Conservation (phyloP, 129 eudicot genomes). For the Erigeron canadensis region DNA sequence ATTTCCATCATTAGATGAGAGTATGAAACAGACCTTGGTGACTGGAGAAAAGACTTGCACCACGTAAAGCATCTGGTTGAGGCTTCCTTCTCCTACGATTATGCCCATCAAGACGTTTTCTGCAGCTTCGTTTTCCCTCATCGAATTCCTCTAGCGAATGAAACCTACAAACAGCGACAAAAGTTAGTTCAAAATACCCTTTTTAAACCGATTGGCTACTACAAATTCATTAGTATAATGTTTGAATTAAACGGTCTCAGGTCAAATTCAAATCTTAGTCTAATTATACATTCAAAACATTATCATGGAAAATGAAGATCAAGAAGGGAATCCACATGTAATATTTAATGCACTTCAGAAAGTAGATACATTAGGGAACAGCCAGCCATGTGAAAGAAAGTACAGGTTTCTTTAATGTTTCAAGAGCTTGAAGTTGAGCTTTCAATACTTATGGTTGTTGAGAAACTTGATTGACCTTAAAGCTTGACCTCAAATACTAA, state of each 20-base stretch:
- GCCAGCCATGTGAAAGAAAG: constrained; percentile 17
- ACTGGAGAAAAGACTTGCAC: constrained; percentile 39
- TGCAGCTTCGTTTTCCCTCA: constrained; percentile 59
- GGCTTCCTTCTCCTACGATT: constrained; percentile 61
- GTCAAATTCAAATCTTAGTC: neutral
- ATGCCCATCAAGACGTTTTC: constrained; percentile 65
- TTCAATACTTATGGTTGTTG: constrained; percentile 24
- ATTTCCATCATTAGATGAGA: neutral
- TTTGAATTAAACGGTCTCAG: neutral
- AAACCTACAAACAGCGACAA: constrained; percentile 31
- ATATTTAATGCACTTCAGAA: constrained; percentile 7
- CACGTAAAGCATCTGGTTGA: constrained; percentile 45
- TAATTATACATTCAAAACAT: neutral
- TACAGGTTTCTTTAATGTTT: constrained; percentile 24
- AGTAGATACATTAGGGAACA: constrained; percentile 1
- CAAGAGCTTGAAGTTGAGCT: constrained; percentile 21
- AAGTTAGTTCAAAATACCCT: neutral
- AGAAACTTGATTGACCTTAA: constrained; percentile 29
- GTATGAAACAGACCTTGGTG: constrained; percentile 47
- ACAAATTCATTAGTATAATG: no score
- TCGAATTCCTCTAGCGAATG: constrained; percentile 61
- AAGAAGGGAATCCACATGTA: constrained; percentile 12
- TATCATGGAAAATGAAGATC: constrained; percentile 1
- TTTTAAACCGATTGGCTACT: no score
- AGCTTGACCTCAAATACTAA: constrained; percentile 8